Conservation (phyloP, 2,329 filamentous ascomycete genomes). For the Penicillium sp. region DNA sequence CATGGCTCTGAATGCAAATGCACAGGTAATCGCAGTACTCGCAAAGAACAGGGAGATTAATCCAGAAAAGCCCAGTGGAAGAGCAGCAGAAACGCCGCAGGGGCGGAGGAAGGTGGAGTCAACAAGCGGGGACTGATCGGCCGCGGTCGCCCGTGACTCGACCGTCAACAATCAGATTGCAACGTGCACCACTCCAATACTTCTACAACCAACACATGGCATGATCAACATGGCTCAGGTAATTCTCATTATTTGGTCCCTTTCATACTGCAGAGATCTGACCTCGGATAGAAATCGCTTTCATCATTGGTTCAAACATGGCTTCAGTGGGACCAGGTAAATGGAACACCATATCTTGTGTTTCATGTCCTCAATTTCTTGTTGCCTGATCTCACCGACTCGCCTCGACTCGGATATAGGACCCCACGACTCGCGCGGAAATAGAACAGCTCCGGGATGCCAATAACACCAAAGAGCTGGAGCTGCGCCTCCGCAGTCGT, state of each 20-base stretch:
- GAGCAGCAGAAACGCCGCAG: slow-evolving; percentile 22
- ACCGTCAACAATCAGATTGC: background rate
- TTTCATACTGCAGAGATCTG: slow-evolving; percentile 8
- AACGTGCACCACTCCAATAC: slow-evolving; percentile 11
- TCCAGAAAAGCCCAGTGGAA: slow-evolving; percentile 13
- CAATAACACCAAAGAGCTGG: slow-evolving; percentile 56
- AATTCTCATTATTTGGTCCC: background rate
- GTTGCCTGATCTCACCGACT: slow-evolving; percentile 26
- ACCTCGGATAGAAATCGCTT: slow-evolving; percentile 41
- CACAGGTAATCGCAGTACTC: background rate
- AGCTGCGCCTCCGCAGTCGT: slow-evolving; percentile 60
- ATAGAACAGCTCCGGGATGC: slow-evolving; percentile 59
- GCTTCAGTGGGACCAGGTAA: slow-evolving; percentile 62
- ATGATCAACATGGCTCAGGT: slow-evolving; percentile 35
- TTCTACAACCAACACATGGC: slow-evolving; percentile 19
- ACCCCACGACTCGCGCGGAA: slow-evolving; percentile 60
- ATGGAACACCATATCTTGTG: background rate
- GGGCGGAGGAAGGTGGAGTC: slow-evolving; percentile 27
- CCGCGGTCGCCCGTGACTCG: slow-evolving; percentile 21
- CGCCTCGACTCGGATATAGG: slow-evolving; percentile 38
- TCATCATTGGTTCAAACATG: slow-evolving; percentile 58
- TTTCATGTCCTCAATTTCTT: background rate
- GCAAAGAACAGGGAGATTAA: background rate
- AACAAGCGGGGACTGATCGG: slow-evolving; percentile 32
- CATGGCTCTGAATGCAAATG: slow-evolving; percentile 8